A percentile compares a stretch with the other conserved stretches of the same genome.
These are phyloP conservation scores for Trichoderma reesei DNA, from an alignment of 495 filamentous ascomycete genomes.

Conservation along the genomic window DNA sequence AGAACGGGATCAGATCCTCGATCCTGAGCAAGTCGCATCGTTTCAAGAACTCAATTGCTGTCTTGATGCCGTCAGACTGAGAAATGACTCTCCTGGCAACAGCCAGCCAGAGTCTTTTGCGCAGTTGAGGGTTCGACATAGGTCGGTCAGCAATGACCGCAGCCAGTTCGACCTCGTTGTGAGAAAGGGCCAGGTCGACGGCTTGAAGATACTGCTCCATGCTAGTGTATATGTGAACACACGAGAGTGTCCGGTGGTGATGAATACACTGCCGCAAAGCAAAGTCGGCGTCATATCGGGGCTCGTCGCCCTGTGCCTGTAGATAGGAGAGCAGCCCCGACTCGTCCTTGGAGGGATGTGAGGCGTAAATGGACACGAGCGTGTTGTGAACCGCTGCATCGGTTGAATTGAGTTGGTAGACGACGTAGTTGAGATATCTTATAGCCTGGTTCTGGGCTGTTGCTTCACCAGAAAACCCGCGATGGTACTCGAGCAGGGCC, in stretches of 20 bases:
- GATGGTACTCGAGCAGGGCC: slow-evolving; percentile 86
- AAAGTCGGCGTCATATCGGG: slow-evolving; percentile 91
- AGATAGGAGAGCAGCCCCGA: slow-evolving; percentile 79
- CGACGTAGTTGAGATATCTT: slow-evolving; percentile 86
- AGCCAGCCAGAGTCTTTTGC: slow-evolving; percentile 90
- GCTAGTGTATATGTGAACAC: slow-evolving; percentile 89
- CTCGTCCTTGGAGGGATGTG: slow-evolving; percentile 71
- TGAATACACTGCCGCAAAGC: slow-evolving; percentile 92
- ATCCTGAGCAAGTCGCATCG: slow-evolving; percentile 87
- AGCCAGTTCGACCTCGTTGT: slow-evolving; percentile 82
- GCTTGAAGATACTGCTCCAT: slow-evolving; percentile 91
- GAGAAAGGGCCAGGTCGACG: slow-evolving; percentile 80
- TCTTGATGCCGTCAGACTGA: slow-evolving; percentile 77
- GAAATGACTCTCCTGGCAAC: slow-evolving; percentile 88
- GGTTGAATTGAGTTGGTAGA: slow-evolving; percentile 71
- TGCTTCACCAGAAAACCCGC: slow-evolving; percentile 47
- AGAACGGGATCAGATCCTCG: slow-evolving; percentile 95
- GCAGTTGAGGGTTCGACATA: slow-evolving; percentile 61
- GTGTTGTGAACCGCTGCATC: slow-evolving; percentile 97
- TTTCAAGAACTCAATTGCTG: slow-evolving; percentile 86
- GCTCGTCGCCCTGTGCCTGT: slow-evolving; percentile 56
- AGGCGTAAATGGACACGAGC: slow-evolving; percentile 89
- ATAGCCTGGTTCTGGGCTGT: slow-evolving; percentile 81
- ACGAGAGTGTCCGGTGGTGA: slow-evolving; percentile 80
- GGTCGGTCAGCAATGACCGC: slow-evolving; percentile 83